A percentile compares a stretch with the other conserved stretches of the same genome.
These are phyloP conservation scores for Mitragyna speciosa DNA, from an alignment of 257 asterid genomes.

Conservation along the genomic window DNA sequence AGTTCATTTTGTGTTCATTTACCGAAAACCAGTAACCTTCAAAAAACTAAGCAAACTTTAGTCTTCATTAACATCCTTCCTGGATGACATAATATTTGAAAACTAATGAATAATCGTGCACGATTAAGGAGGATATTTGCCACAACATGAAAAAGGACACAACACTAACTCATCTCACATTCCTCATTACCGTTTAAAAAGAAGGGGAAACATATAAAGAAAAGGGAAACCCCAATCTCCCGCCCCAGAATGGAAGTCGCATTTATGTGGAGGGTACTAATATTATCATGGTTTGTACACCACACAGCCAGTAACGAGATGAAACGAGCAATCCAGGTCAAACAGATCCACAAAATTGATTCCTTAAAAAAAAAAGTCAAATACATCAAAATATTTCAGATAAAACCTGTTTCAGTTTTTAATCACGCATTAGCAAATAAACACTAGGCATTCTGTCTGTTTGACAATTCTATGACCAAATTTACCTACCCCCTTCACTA, in stretches of 20 bases:
- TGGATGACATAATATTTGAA: neutral
- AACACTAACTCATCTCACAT: neutral
- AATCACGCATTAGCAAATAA: neutral
- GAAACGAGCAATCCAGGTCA: constrained; percentile 12
- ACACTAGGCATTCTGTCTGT: neutral
- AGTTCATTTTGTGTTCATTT: neutral
- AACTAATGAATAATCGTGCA: neutral
- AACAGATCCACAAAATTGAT: constrained; percentile 10
- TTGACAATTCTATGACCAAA: neutral
- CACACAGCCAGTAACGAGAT: neutral
- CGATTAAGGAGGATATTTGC: neutral
- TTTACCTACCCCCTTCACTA: neutral
- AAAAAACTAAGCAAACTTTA: neutral
- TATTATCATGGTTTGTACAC: neutral
- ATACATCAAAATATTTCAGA: neutral
- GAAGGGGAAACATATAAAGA: neutral
- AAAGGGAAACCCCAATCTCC: neutral
- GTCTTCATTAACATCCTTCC: neutral
- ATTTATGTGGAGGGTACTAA: neutral
- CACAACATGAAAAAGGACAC: neutral
- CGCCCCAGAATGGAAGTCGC: neutral
- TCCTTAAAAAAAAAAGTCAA: neutral
- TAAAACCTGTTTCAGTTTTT: neutral
- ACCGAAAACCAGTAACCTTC: neutral
- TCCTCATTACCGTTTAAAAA: neutral